phyloP scores from a whole-genome alignment of 2,329 filamentous ascomycete genomes.

The Truncatella angustata region DNA sequence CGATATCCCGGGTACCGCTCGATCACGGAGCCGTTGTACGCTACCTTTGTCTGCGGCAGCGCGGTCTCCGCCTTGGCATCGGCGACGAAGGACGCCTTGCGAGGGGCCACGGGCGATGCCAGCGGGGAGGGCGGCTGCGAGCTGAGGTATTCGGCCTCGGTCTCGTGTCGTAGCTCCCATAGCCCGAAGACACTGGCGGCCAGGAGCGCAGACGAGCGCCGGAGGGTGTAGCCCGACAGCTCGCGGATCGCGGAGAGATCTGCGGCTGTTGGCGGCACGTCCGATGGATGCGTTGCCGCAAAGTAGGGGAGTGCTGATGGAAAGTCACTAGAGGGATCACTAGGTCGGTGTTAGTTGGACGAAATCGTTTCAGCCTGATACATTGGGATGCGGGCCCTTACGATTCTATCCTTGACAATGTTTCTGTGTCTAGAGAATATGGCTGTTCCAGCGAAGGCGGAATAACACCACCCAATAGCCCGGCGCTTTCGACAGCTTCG shows the following conservation, averaged over 20 bases:
- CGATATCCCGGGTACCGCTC: constrained; percentile 74
- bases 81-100: constrained; percentile 28
- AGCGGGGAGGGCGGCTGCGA: constrained; percentile 8
- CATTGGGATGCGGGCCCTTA: constrained; percentile 38
- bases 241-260: constrained; percentile 53
- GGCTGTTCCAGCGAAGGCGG: constrained; percentile 49
- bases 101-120: constrained; percentile 22
- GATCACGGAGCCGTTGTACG: constrained; percentile 77
- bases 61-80: constrained; percentile 50
- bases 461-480: constrained; percentile 54
- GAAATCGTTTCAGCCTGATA: too few species aligned
- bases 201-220: constrained; percentile 58
- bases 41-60: constrained; percentile 56
- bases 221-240: constrained; percentile 54
- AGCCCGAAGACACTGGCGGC: constrained; percentile 58
- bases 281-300: constrained; percentile 22
- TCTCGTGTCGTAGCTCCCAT: constrained; percentile 54
- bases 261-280: constrained; percentile 34
- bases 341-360: too few species aligned
- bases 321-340: constrained; percentile 40
- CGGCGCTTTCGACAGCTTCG: constrained; percentile 55
- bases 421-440: constrained; percentile 61
- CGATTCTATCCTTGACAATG: constrained; percentile 56
- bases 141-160: constrained; percentile 35
- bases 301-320: constrained; percentile 47